A percentile compares a stretch with the other conserved stretches of the same genome.
Conservation (phyloP, 768 basidiomycete species). For the Pulveroboletus sp. region DNA sequence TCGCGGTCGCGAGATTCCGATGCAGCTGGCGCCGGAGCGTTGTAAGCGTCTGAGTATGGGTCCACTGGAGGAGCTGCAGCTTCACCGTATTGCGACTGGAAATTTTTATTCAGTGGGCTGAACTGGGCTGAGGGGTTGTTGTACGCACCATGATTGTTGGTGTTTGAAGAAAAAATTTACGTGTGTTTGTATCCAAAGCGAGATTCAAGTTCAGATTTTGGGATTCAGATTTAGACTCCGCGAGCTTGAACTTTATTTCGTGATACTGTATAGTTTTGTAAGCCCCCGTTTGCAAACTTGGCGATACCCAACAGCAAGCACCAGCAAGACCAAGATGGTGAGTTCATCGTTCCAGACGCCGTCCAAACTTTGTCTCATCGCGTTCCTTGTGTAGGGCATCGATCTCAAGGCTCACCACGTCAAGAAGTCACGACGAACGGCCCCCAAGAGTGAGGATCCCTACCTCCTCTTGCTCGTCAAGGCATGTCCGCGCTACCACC, state of each 20-base stretch:
- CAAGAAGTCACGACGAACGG: constrained; percentile 93
- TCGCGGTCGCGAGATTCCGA: constrained; percentile 52
- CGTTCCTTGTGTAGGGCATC: constrained; percentile 65
- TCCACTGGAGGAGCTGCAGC: constrained; percentile 56
- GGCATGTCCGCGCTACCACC: constrained; percentile 43
- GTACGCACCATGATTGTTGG: constrained; percentile 66
- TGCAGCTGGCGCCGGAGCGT: constrained; percentile 52
- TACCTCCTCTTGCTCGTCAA: constrained; percentile 98
- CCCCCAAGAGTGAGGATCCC: constrained; percentile 98
- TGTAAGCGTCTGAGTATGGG: constrained; percentile 82
- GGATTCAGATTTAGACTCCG: constrained; percentile 28
- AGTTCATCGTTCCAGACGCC: constrained; percentile 46
- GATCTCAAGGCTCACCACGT: constrained; percentile 96
- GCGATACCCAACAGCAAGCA: constrained; percentile 48
- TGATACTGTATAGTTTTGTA: constrained; percentile 62
- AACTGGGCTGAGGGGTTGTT: constrained; percentile 4
- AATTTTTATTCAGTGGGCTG: neutral
- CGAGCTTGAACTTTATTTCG: constrained; percentile 34
- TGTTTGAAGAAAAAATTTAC: constrained; percentile 41
- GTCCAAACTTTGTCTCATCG: constrained; percentile 19
- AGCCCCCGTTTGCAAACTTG: constrained; percentile 45
- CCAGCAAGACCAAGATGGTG: constrained; percentile 78
- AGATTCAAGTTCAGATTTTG: constrained; percentile 29
- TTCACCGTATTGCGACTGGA: constrained; percentile 60
- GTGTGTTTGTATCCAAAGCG: constrained; percentile 39